Evolutionary conservation across 345 rosid species (phyloP).

Genomic region (Arabidopsis suecica): DNA sequence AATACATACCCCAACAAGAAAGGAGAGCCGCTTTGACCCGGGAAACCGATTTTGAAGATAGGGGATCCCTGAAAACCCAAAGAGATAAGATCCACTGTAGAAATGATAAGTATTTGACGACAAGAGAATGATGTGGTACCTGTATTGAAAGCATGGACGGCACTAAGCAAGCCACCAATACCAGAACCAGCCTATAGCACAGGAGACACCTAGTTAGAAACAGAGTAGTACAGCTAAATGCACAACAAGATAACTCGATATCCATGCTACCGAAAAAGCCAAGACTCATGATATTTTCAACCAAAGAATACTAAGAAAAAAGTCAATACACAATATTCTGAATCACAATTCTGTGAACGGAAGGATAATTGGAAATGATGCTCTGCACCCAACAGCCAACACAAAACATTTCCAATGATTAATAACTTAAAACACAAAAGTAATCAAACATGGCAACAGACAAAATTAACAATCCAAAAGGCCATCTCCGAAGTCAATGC

Average conservation of each 20-base stretch:
- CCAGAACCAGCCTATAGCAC: slow-evolving; percentile 81
- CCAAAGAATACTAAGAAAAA: not conserved
- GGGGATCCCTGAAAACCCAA: slow-evolving; percentile 67
- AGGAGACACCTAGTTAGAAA: slow-evolving; percentile 25
- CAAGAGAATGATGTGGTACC: slow-evolving; percentile 48
- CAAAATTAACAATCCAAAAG: not conserved
- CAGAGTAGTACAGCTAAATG: slow-evolving; percentile 15
- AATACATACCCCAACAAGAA: slow-evolving; percentile 67
- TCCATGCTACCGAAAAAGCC: not conserved
- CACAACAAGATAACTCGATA: not conserved
- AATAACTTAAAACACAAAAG: slow-evolving; percentile 21
- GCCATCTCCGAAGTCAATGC: slow-evolving; percentile 1
- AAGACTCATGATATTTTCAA: not conserved
- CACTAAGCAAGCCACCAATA: slow-evolving; percentile 88
- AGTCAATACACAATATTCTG: not conserved
- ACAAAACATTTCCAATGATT: slow-evolving; percentile 1
- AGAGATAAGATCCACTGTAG: slow-evolving; percentile 10
- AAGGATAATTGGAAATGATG: slow-evolving; percentile 4
- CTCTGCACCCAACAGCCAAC: not conserved
- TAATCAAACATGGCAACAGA: slow-evolving; percentile 2
- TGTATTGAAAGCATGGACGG: slow-evolving; percentile 81
- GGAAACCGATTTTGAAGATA: slow-evolving; percentile 68
- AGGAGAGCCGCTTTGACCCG: slow-evolving; percentile 92
- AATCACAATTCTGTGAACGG: slow-evolving; percentile 13
- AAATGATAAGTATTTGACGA: slow-evolving; percentile 1